phyloP scores from a whole-genome alignment of 345 rosid genomes.

The Linum trigynum region DNA sequence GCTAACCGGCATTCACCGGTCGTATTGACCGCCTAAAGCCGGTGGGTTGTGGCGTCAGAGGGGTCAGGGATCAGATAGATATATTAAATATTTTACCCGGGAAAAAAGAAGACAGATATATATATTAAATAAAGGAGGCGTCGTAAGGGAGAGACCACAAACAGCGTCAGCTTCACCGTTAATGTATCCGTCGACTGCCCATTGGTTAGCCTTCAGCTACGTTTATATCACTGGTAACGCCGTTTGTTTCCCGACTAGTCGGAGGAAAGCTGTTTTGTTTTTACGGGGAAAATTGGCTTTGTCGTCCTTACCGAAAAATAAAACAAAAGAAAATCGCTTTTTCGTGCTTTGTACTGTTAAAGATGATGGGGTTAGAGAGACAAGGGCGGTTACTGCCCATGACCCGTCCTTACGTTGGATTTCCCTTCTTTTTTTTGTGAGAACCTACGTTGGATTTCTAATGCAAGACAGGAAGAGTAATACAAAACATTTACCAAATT shows the following conservation, averaged over 20 bases:
- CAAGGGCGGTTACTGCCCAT: conserved; percentile 8
- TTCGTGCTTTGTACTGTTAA: too few relatives aligned
- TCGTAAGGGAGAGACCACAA: conserved; percentile 1
- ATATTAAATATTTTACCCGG: conserved; percentile 13
- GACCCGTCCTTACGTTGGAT: background rate
- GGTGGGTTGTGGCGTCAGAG: conserved; percentile 15
- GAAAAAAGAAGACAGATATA: conserved; percentile 17
- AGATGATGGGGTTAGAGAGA: background rate
- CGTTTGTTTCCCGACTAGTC: background rate
- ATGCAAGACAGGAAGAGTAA: too few relatives aligned
- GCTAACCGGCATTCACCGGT: conserved; percentile 45
- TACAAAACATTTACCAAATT: too few relatives aligned
- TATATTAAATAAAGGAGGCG: conserved; percentile 33
- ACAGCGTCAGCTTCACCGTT: conserved; percentile 34
- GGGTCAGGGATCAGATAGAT: background rate
- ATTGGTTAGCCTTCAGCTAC: conserved; percentile 43
- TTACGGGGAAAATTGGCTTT: conserved; percentile 45
- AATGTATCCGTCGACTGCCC: conserved; percentile 5
- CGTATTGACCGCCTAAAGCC: conserved; percentile 17
- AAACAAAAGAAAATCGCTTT: too few relatives aligned
- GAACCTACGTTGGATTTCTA: too few relatives aligned
- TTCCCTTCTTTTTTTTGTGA: background rate
- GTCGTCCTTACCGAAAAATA: conserved; percentile 36
- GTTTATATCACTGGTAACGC: conserved; percentile 18
- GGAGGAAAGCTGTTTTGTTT: conserved; percentile 50